Evolutionary conservation across 345 rosid species (phyloP).

Genomic region (Microthlaspi erraticum): DNA sequence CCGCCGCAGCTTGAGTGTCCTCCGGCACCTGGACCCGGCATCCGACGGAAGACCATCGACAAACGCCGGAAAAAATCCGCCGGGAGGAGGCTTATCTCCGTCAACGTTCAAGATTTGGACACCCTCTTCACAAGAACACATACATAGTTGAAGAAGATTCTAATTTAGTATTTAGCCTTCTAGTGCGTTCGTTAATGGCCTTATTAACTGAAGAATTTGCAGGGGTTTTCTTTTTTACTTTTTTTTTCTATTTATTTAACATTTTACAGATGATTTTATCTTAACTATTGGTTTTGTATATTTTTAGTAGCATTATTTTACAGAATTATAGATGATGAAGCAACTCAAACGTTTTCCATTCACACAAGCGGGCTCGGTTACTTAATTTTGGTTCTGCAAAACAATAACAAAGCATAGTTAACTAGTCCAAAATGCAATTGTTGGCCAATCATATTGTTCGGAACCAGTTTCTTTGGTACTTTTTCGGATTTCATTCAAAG

Average conservation of each 20-base stretch:
- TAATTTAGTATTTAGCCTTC: background rate
- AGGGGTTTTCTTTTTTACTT: background rate
- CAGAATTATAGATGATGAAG: constrained; percentile 2
- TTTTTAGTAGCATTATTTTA: background rate
- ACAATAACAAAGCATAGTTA: background rate
- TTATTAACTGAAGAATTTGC: background rate
- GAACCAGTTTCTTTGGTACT: background rate
- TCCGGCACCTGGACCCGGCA: constrained; percentile 30
- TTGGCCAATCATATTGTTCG: background rate
- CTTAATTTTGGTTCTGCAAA: background rate
- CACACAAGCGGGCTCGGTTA: background rate
- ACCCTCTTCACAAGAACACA: constrained; percentile 8
- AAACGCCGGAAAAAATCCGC: constrained; percentile 20
- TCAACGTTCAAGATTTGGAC: constrained; percentile 23
- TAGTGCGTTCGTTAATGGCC: constrained; percentile 19
- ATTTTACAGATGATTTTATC: constrained; percentile 10
- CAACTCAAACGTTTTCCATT: background rate
- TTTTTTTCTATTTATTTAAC: background rate
- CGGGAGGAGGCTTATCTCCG: background rate
- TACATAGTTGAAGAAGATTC: constrained; percentile 18
- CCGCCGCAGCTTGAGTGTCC: constrained; percentile 33
- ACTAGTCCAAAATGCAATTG: background rate
- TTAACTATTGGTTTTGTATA: background rate
- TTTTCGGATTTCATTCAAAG: no score
- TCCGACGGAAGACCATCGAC: constrained; percentile 11